Base-by-base conservation (phyloP, 2,329 filamentous ascomycete species). In the Sclerotinia nivalis region DNA sequence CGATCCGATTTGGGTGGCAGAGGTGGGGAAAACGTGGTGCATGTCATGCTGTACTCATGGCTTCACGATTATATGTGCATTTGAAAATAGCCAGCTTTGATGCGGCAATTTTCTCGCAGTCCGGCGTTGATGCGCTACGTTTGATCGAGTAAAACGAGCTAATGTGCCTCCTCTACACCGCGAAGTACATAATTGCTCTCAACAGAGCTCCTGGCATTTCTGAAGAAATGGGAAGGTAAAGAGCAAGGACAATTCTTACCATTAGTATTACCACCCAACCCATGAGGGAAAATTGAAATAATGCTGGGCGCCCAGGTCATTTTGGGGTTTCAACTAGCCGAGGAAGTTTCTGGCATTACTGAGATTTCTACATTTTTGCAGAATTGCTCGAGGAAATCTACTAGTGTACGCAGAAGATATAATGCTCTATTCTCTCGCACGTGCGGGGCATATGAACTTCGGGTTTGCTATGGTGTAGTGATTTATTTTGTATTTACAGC, bases 251-350 rank as follows among this genome's bases (percentile, higher is more conserved):
- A 58, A 70, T 90, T 86, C 93, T 91, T 93, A 75, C 91, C 91
- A 64, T 13, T 8, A 34, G 25, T 45, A 50, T 86, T 91, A 79
- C 97, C 95, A 71, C 93, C 95, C 52, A 97, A 84, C 10, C 95
- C 95, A 80, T 98, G 95, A 67, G 91, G 85, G 80, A 97, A 93
- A 77, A 98, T 97, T 76, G 97, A 90, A 4, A 93, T 97, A 12
- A 40, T 37, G 37, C 12, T 13, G 37, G 9, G 37, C 37, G 12
- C 40, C 40, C 9, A 2, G 40, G 12, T 43, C 40, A 15, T 52
- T 93, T 45, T 25, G 22, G 49, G 3, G 72, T 71, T 7, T 67
- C 40, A 37, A 74, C 66, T 22, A 69, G 67, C 34, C 65, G 67
- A 3, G 70, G 71, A 56, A 69, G 56, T 52, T 72, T 73, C 34